These are phyloP conservation scores for Wickerhamomyces sp. DNA, from an alignment of 1,139 yeast species.

Conservation along the genomic window DNA sequence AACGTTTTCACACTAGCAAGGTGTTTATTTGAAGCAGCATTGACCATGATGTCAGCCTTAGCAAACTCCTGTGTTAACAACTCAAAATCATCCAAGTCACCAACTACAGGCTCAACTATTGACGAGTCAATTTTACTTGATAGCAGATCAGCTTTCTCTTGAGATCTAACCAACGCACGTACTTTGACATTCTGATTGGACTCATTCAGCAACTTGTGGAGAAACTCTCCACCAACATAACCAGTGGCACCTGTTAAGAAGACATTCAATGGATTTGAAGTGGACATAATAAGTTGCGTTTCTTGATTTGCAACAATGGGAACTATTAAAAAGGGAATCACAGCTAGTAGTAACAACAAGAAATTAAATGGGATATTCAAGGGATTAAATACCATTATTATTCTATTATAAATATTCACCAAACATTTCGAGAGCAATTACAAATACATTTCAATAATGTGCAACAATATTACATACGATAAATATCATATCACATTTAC, in stretches of 20 bases:
- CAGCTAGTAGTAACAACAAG: no score
- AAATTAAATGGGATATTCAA: no score
- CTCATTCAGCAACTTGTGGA: conserved; percentile 26
- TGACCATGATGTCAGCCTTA: conserved; percentile 30
- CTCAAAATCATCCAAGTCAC: conserved; percentile 27
- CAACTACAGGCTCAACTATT: conserved; percentile 19
- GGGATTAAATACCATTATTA: no score
- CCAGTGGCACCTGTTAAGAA: conserved; percentile 32
- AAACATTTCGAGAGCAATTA: no score
- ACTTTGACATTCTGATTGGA: background rate
- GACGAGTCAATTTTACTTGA: conserved; percentile 20
- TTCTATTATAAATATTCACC: no score
- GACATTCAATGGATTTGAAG: conserved; percentile 1
- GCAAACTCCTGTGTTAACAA: conserved; percentile 25
- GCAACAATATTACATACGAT: no score
- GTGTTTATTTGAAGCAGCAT: conserved; percentile 38
- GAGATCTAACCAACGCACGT: conserved; percentile 1
- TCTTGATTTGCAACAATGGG: background rate
- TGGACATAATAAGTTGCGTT: background rate
- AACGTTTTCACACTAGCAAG: conserved; percentile 26
- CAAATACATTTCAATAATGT: no score
- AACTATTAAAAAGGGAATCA: background rate
- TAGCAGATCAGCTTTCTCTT: conserved; percentile 27
- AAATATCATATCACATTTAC: no score
- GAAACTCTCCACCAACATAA: conserved; percentile 33